phyloP scores from a whole-genome alignment of 2,329 filamentous ascomycete species.

The Beauveria rudraprayagi region DNA sequence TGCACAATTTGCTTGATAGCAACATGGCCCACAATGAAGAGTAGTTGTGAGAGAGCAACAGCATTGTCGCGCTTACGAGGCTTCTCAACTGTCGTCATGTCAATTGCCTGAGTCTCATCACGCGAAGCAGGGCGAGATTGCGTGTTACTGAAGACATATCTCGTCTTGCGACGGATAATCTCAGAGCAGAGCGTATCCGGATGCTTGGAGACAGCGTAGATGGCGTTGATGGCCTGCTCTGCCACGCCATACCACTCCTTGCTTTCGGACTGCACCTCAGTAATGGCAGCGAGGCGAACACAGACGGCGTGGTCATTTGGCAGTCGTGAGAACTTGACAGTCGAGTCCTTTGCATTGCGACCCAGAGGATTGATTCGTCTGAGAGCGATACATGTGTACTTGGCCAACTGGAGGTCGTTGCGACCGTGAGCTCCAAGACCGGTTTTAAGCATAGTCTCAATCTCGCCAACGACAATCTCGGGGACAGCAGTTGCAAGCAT shows the following conservation, averaged over 20 bases:
- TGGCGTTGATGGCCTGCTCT: slow-evolving; percentile 91
- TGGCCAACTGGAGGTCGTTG: slow-evolving; percentile 78
- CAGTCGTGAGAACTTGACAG: slow-evolving; percentile 64
- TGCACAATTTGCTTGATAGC: slow-evolving; percentile 99
- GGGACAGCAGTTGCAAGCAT: slow-evolving; percentile 93
- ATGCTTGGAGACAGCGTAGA: slow-evolving; percentile 89
- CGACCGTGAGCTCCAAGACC: slow-evolving; percentile 76
- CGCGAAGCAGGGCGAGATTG: slow-evolving; percentile 41
- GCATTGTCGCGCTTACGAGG: slow-evolving; percentile 57
- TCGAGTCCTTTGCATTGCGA: slow-evolving; percentile 67
- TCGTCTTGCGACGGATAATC: slow-evolving; percentile 79
- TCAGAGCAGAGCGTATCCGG: slow-evolving; percentile 90
- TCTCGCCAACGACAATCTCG: slow-evolving; percentile 87
- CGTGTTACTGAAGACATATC: slow-evolving; percentile 58
- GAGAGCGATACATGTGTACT: slow-evolving; percentile 91
- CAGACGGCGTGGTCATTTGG: slow-evolving; percentile 89
- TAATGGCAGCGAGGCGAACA: slow-evolving; percentile 70
- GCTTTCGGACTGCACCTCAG: slow-evolving; percentile 77
- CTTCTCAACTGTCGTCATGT: slow-evolving; percentile 29
- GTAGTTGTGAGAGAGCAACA: slow-evolving; percentile 74
- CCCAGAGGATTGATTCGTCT: slow-evolving; percentile 82
- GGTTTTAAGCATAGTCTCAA: slow-evolving; percentile 87
- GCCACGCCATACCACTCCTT: slow-evolving; percentile 96
- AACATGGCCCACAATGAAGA: slow-evolving; percentile 93
- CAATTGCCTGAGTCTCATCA: slow-evolving; percentile 33